Percentiles rank a stretch among this genome's conserved stretches.
These are phyloP conservation scores for Letharia lupina DNA, from an alignment of 495 filamentous ascomycete species.

Conservation along the genomic window DNA sequence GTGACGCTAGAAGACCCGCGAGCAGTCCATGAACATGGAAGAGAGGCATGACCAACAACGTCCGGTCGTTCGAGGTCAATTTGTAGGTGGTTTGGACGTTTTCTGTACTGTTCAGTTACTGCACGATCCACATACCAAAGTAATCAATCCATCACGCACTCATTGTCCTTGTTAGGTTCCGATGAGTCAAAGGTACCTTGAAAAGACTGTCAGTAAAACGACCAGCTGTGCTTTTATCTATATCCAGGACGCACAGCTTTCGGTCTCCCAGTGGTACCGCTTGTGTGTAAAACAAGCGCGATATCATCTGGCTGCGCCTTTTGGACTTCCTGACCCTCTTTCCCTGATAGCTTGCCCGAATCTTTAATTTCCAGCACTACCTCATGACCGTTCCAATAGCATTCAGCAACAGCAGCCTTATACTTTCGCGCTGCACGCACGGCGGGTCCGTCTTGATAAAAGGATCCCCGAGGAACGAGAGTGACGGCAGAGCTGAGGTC, in stretches of 20 bases:
- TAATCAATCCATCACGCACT: conserved; percentile 34
- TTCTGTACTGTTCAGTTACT: conserved; percentile 31
- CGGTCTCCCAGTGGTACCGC: conserved; percentile 73
- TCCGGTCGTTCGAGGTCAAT: conserved; percentile 58
- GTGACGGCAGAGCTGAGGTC: conserved; percentile 69
- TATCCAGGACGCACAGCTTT: conserved; percentile 51
- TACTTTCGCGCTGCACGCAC: conserved; percentile 67
- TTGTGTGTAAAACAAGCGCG: conserved; percentile 66
- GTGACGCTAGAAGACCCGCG: conserved; percentile 67
- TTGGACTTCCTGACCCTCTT: conserved; percentile 39
- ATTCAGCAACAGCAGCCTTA: conserved; percentile 70
- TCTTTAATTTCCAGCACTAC: conserved; percentile 71
- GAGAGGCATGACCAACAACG: conserved; percentile 82
- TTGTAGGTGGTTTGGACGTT: conserved; percentile 71
- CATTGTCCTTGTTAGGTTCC: conserved; percentile 68
- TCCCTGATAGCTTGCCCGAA: conserved; percentile 51
- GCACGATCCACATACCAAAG: background rate
- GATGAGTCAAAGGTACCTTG: conserved; percentile 66
- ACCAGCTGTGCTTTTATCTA: background rate
- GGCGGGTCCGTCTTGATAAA: conserved; percentile 50
- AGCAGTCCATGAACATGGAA: conserved; percentile 85
- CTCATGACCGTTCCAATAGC: conserved; percentile 61
- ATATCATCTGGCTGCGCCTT: conserved; percentile 48
- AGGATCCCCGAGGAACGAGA: conserved; percentile 62
- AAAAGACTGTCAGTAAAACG: background rate